Percentiles rank a stretch among this genome's conserved stretches.
Evolutionary conservation across 2,329 filamentous ascomycete genomes (phyloP).

Genomic region (Diplodia scrobiculata): DNA sequence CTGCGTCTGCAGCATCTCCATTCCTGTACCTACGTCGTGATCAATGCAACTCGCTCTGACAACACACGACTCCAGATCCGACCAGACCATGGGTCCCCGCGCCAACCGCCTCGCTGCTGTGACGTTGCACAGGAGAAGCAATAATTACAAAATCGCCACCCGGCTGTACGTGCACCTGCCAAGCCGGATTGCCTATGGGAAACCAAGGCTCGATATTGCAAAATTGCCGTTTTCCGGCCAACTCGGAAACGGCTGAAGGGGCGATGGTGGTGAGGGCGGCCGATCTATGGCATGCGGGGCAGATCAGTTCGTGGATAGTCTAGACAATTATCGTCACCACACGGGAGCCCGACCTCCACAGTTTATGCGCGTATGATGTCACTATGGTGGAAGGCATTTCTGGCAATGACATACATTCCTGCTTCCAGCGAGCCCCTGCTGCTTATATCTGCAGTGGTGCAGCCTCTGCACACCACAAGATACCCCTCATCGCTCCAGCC

Average conservation of each 20-base stretch:
- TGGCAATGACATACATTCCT: conserved; percentile 7
- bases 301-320: background rate
- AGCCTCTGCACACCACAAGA: background rate
- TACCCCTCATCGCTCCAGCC: too few relatives aligned
- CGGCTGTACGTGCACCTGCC: background rate
- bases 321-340: background rate
- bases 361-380: conserved; percentile 9
- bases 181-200: background rate
- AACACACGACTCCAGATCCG: background rate
- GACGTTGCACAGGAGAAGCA: background rate
- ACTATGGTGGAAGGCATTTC: background rate
- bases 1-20: too few relatives aligned
- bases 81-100: background rate
- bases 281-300: background rate
- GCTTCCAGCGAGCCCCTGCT: background rate
- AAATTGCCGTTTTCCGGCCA: background rate
- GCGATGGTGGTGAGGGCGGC: background rate
- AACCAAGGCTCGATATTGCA: background rate
- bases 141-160: background rate
- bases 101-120: background rate
- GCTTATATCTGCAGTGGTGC: background rate
- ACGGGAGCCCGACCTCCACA: conserved; percentile 1
- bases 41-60: background rate
- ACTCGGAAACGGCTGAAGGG: background rate
- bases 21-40: background rate